Conservation (phyloP, 306 rosid species). For the Morella rubra region DNA sequence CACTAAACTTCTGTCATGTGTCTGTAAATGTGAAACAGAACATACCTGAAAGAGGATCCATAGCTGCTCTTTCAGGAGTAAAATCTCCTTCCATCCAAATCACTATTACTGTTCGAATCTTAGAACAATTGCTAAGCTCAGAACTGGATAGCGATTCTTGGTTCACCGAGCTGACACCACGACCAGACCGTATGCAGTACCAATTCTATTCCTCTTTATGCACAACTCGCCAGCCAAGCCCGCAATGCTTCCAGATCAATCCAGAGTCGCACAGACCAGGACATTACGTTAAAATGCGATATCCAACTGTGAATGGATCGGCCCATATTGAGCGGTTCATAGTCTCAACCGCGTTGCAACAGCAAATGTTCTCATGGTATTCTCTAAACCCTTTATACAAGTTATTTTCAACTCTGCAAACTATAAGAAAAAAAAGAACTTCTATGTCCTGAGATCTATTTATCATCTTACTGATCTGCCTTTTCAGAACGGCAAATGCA, state of each 20-base stretch:
- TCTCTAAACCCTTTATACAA: constrained; percentile 14
- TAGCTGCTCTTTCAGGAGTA: too few species aligned
- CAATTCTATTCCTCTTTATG: too few species aligned
- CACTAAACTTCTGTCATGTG: too few species aligned
- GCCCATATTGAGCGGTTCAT: constrained; percentile 59
- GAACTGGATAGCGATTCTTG: too few species aligned
- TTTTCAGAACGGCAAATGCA: constrained; percentile 84
- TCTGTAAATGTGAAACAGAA: too few species aligned
- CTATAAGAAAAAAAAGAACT: background rate
- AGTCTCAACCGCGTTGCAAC: constrained; percentile 64
- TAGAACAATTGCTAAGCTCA: too few species aligned
- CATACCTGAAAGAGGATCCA: too few species aligned
- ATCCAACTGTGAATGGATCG: too few species aligned
- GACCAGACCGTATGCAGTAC: too few species aligned
- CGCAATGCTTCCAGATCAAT: constrained; percentile 72
- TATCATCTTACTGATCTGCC: constrained; percentile 33
- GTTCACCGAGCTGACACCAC: too few species aligned
- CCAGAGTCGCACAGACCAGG: constrained; percentile 86
- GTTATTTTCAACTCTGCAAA: background rate
- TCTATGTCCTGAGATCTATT: background rate
- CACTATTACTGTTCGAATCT: too few species aligned
- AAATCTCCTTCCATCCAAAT: too few species aligned
- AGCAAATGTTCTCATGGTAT: constrained; percentile 49
- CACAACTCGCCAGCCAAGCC: constrained; percentile 98
- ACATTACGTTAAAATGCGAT: constrained; percentile 70